phyloP scores from a whole-genome alignment of 768 basidiomycete species.

The Rhodocollybia butyracea region DNA sequence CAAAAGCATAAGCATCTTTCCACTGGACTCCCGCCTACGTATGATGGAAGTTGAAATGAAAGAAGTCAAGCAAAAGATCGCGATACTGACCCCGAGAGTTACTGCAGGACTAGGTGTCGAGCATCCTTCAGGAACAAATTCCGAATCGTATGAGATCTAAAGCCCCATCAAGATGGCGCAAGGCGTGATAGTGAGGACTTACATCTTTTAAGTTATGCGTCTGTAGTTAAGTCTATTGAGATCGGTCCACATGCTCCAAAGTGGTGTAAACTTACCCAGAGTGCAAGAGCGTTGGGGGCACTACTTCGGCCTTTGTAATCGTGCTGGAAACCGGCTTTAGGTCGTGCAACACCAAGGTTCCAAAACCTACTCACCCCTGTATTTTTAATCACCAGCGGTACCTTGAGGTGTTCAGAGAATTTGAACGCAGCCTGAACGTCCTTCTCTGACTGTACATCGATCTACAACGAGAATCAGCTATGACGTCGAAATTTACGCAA shows the following conservation, averaged over 20 bases:
- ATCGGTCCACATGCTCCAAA: conserved; percentile 4
- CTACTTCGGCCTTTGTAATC: conserved; percentile 49
- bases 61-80: background rate
- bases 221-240: background rate
- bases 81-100: conserved; percentile 12
- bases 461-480: conserved; percentile 19
- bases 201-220: conserved; percentile 15
- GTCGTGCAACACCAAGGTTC: background rate
- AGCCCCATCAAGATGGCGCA: background rate
- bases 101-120: conserved; percentile 1
- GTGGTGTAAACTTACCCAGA: conserved; percentile 34
- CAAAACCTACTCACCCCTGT: conserved; percentile 38
- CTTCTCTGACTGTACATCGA: conserved; percentile 35
- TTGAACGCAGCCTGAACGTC: conserved; percentile 43
- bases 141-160: conserved; percentile 12
- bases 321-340: conserved; percentile 27
- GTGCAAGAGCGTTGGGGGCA: conserved; percentile 36
- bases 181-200: background rate
- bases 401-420: conserved; percentile 34
- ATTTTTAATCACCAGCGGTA: conserved; percentile 47
- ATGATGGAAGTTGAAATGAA: background rate
- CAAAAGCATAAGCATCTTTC: conserved; percentile 41
- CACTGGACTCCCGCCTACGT: conserved; percentile 44
- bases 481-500: background rate
- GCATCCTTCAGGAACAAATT: conserved; percentile 14